These are phyloP conservation scores for Aspergillus ruber DNA, from an alignment of 2,329 filamentous ascomycete genomes.

Conservation along the genomic window DNA sequence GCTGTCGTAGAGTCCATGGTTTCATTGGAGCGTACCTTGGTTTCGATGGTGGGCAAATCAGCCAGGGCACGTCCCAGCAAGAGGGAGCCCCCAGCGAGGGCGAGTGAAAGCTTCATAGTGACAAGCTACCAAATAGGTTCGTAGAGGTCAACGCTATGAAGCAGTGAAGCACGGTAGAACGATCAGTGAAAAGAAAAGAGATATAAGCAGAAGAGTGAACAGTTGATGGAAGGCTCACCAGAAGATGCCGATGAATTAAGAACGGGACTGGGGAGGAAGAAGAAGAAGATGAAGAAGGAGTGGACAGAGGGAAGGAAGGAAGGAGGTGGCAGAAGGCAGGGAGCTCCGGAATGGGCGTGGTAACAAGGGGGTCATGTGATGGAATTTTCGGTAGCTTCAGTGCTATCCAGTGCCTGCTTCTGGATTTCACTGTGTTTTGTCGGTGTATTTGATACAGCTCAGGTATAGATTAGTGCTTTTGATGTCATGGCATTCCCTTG, in stretches of 20 bases:
- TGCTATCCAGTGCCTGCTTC: too few species aligned
- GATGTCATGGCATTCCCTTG: too few species aligned
- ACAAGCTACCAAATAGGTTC: neutral
- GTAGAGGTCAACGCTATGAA: neutral
- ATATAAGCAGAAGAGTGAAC: constrained; percentile 1
- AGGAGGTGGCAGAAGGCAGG: constrained; percentile 5
- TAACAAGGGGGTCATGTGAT: constrained; percentile 1
- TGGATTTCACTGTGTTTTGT: neutral
- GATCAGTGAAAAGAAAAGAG: neutral
- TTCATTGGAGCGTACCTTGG: constrained; percentile 51
- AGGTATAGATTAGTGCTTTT: too few species aligned
- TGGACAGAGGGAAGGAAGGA: constrained; percentile 8
- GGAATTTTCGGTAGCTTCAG: too few species aligned
- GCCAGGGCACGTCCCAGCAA: constrained; percentile 44
- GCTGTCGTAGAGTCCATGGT: neutral
- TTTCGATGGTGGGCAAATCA: constrained; percentile 49
- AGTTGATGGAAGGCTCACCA: constrained; percentile 5
- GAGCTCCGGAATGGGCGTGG: neutral
- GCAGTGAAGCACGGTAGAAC: neutral
- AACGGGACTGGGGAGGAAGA: constrained; percentile 6
- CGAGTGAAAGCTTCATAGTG: constrained; percentile 51
- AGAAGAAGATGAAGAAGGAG: constrained; percentile 8
- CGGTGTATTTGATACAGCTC: neutral
- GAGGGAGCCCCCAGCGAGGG: constrained; percentile 48
- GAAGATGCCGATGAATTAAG: constrained; percentile 8